A percentile compares a stretch with the other conserved stretches of the same genome.
Evolutionary conservation across 2,329 filamentous ascomycete genomes (phyloP).

Genomic region (Plectosphaerella plurivora): DNA sequence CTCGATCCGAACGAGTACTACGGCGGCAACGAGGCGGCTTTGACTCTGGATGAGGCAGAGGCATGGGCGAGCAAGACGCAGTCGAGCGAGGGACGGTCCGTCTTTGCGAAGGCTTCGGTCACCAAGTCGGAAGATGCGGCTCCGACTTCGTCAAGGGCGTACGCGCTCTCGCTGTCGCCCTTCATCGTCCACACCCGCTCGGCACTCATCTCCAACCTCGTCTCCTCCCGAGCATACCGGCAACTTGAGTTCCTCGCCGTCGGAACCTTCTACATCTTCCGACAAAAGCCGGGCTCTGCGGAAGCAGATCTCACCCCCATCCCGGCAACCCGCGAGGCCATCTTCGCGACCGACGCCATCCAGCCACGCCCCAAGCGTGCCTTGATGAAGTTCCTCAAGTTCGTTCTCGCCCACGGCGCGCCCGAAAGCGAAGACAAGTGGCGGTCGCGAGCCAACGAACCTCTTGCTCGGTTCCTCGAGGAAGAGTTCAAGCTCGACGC

Average conservation of each 20-base stretch:
- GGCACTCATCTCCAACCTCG: slow-evolving; percentile 69
- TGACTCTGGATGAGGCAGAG: slow-evolving; percentile 78
- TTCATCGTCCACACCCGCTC: slow-evolving; percentile 84
- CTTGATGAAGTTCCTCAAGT: slow-evolving; percentile 92
- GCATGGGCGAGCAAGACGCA: slow-evolving; percentile 56
- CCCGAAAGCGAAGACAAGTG: slow-evolving; percentile 51
- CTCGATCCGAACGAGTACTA: slow-evolving; percentile 86
- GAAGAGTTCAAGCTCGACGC: slow-evolving; percentile 63
- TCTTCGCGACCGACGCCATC: slow-evolving; percentile 75
- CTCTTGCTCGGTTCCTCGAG: slow-evolving; percentile 56
- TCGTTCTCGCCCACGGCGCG: slow-evolving; percentile 70
- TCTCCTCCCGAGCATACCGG: slow-evolving; percentile 83
- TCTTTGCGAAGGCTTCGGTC: slow-evolving; percentile 32
- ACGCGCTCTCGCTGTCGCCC: slow-evolving; percentile 79
- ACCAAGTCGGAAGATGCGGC: slow-evolving; percentile 28
- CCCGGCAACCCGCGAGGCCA: slow-evolving; percentile 85
- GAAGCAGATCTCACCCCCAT: slow-evolving; percentile 57
- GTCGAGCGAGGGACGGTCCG: slow-evolving; percentile 14
- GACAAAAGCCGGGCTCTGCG: slow-evolving; percentile 21
- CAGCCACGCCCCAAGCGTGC: slow-evolving; percentile 76
- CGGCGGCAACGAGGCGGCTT: slow-evolving; percentile 77
- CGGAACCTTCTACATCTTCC: slow-evolving; percentile 83
- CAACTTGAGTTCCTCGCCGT: slow-evolving; percentile 93
- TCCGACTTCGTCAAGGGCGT: slow-evolving; percentile 39
- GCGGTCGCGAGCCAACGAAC: slow-evolving; percentile 48